Base-by-base conservation (phyloP, 768 basidiomycete genomes). In the Sutorius australiensis region DNA sequence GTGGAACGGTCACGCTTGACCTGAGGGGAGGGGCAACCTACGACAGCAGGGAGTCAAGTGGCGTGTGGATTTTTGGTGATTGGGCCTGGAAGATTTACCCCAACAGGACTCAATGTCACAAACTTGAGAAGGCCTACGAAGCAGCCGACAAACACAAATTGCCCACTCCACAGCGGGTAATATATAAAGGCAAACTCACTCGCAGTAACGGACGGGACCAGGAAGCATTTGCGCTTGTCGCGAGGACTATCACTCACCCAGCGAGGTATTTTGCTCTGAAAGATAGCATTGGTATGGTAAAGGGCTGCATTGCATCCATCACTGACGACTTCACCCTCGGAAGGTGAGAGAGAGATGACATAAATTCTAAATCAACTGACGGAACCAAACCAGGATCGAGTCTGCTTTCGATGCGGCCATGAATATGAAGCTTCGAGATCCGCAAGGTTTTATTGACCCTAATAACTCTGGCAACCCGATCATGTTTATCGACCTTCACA, bases 171-270 rank as follows among this genome's bases (percentile, higher is more conserved):
- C 2, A 0, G 8, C 32, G 1, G 13, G 0, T 4, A 9, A 19
- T 6, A 12, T 4, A 12, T 19, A 5, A 0, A 0, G 50, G 49
- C 13, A n/a, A 6, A 19, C 3, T 37, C 34, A 3, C 3, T 12
- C 2, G 16, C n/a, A 3, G 3, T 3, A 5, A 8, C n/a, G 5
- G 1, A 4, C 7, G 2, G 27, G 0, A 0, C 7, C 5, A 3
- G 17, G 16, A 21, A 0, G 50, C 27, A 28, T 37, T 51, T 2
- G 34, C 48, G 1, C 34, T 51, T 8, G 12, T 7, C 28, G 8
- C 27, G 36, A n/a, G 3, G 12, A 9, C 30, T 19, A 51, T 28
- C 14, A 14, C 27, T 14, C 0, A 5, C 8, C 32, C 34, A 13
- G 28, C 34, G 11, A 8, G 10, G 6, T 37, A 9, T 8, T 51